phyloP scores from a whole-genome alignment of 2,329 filamentous ascomycete genomes.

The Aspergillus melleus region DNA sequence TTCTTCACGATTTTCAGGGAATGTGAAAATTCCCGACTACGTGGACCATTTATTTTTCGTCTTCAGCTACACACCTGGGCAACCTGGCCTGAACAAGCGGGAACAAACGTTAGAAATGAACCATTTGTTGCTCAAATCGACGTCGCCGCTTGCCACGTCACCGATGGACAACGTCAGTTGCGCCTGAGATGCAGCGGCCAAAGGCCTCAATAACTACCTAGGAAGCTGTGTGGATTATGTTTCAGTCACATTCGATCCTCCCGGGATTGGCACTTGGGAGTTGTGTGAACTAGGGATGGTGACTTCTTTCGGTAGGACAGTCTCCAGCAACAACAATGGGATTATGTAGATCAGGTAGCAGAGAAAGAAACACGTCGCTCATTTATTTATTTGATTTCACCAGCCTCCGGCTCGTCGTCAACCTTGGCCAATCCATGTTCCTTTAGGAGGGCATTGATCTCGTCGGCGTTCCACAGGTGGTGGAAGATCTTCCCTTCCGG shows the following conservation, averaged over 20 bases:
- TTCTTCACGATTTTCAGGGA: constrained; percentile 8
- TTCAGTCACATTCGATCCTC: constrained; percentile 2
- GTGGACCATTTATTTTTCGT: constrained; percentile 28
- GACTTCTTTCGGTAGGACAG: constrained; percentile 1
- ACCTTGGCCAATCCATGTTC: constrained; percentile 93
- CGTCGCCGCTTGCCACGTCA: constrained; percentile 36
- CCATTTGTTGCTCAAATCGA: constrained; percentile 22
- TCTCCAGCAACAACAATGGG: constrained; percentile 16
- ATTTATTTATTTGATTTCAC: constrained; percentile 43
- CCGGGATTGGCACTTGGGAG: constrained; percentile 3
- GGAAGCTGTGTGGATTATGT: background rate
- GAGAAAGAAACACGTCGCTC: constrained; percentile 23
- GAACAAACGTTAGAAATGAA: constrained; percentile 22
- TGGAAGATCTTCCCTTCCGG: constrained; percentile 97
- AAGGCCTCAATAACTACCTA: background rate
- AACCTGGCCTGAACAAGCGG: constrained; percentile 18
- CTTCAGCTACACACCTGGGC: constrained; percentile 17
- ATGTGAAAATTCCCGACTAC: constrained; percentile 21
- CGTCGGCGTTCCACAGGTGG: constrained; percentile 93
- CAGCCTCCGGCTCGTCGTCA: constrained; percentile 64
- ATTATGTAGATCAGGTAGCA: constrained; percentile 32
- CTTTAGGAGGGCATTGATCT: constrained; percentile 90
- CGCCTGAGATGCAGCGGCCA: constrained; percentile 21
- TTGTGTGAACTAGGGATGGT: constrained; percentile 7
- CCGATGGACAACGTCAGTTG: constrained; percentile 25